Conservation (phyloP, 306 rosid species). For the Rosa lucieae region DNA sequence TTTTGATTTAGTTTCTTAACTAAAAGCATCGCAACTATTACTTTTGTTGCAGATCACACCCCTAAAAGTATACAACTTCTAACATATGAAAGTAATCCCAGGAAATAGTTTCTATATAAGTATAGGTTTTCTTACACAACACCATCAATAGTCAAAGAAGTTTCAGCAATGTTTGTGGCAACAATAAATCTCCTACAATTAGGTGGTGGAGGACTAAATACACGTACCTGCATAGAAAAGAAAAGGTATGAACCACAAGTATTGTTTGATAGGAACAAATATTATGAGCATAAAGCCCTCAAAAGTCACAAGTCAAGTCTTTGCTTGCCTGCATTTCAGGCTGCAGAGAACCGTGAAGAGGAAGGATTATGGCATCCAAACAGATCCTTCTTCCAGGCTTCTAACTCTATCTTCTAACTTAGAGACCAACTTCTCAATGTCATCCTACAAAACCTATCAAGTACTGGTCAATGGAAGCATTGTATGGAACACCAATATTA, state of each 20-base stretch:
- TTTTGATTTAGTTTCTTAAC: too few relatives aligned
- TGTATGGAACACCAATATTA: constrained; percentile 19
- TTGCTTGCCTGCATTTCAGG: constrained; percentile 93
- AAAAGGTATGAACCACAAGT: constrained; percentile 30
- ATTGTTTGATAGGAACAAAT: not conserved
- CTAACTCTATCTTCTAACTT: constrained; percentile 79
- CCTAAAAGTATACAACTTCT: too few relatives aligned
- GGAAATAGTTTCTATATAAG: too few relatives aligned
- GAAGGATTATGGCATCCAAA: constrained; percentile 93
- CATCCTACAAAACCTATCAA: constrained; percentile 57
- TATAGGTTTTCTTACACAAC: too few relatives aligned
- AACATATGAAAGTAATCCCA: too few relatives aligned
- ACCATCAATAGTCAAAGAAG: too few relatives aligned
- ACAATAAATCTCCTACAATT: too few relatives aligned
- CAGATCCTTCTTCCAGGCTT: constrained; percentile 87
- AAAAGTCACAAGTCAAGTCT: constrained; percentile 14
- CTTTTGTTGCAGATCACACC: too few relatives aligned
- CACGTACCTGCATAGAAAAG: too few relatives aligned
- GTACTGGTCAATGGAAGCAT: constrained; percentile 23
- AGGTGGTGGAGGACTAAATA: too few relatives aligned
- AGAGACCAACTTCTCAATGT: constrained; percentile 86
- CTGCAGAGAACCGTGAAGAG: constrained; percentile 95
- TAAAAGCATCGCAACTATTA: too few relatives aligned
- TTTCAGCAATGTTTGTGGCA: too few relatives aligned
- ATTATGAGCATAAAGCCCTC: constrained; percentile 18